Base-by-base conservation (phyloP, 805 yeast species). In the Vanderwaltozyma yarrowii region DNA sequence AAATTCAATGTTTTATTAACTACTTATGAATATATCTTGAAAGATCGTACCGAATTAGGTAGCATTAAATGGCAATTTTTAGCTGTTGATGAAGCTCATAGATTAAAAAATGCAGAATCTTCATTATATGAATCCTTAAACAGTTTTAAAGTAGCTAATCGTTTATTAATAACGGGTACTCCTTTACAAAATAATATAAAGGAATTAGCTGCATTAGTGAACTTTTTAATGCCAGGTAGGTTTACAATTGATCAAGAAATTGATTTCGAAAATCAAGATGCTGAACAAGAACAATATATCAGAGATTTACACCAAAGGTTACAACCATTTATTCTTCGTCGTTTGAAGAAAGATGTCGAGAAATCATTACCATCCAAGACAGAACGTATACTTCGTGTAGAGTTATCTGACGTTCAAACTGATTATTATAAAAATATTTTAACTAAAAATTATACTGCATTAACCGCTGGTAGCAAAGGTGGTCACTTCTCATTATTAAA, bases 21-120 rank as follows among this genome's bases (percentile, higher is more conserved):
- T 2, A 92, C 99, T 3, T 92, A 92, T 58, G 99, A 92, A 65
- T 92, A 92, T 58, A 88, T 92, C 46, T 70, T 92, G 55, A 92
- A 92, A 54, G 99, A 92, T 60, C 70, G 87, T 31, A 49, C 67
- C 18, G 94, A 83, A 43, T 70, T 92, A 36, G 95, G 96, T 4
- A 57, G 74, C 21, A 74, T 92, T 42, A 81, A 74, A 58, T 92
- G 99, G 99, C 96, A 88, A 58, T 92, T 81, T 56, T 64, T 94
- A 48, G 98, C 98, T 2, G 97, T 92, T 19, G 99, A 92, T 61
- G 99, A 92, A 65, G 99, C 98, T 5, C 99, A 92, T 64, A 73
- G 98, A 55, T 70, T 92, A 56, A 92, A 92, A 51, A 92, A 92
- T 56, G 84, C 95, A 0, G 96, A 88, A 58, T 78, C 92, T 21